Evolutionary conservation across 768 basidiomycete genomes (phyloP), one percentile per base, ranked within the genome.

Genomic region (Trametes sanguinea): DNA sequence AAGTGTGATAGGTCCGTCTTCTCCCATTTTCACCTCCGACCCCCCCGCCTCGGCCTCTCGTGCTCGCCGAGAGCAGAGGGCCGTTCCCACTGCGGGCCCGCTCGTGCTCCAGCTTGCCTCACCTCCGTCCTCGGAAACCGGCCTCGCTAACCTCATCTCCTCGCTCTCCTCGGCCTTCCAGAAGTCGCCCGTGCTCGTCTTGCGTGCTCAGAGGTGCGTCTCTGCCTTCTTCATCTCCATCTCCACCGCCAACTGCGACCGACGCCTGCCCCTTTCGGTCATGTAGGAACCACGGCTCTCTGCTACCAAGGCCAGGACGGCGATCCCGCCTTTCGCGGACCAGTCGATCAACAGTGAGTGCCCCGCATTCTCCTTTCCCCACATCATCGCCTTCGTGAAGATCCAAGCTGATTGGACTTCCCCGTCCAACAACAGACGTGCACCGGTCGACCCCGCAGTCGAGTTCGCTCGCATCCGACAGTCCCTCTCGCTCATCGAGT

Each of bases 121-220:
- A 44, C 35, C 59, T 53, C 48, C 22, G 14, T 33, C 48, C 57
- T 54, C 57, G 56, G 62, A 63, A 59, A 54, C 54, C 59, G 35
- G 51, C 57, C 45, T 60, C 35, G 58, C 63, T 62, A 39, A 64
- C 63, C 33, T 46, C 48, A 63, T 65, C 69, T 55, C 60, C 51
- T 63, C 60, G 59, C 54, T 50, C 47, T 65, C 58, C 60, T 63
- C 60, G 60, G 66, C 51, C 48, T 29, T 48, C 46, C 72, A 92
- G 92, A 75, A 92, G 88, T 69, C 86, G 90, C 10, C 92, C 92
- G n/a, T 94, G 92, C 69, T 92, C 91, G 3, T 91, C 89, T 17
- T 94, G 92, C 73, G 90, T 93, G 48, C 78, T 93, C 66, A 80
- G 92, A 77, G 92, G 90, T 86, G 56, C 61, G 83, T 76, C 45